phyloP scores from a whole-genome alignment of 495 filamentous ascomycete species.

The Aspergillus steynii region DNA sequence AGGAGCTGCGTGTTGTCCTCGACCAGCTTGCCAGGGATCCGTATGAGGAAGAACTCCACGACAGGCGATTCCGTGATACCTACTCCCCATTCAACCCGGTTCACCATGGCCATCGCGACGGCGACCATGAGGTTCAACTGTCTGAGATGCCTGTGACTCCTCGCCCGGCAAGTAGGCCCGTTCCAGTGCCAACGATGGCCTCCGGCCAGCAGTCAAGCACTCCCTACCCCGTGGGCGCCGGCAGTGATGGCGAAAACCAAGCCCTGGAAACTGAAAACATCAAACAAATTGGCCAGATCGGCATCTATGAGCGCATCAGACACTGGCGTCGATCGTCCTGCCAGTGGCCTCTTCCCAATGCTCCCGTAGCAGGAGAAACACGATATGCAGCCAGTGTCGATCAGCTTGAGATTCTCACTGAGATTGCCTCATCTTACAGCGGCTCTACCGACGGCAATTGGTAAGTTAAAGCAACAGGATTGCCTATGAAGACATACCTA shows the following conservation, averaged over 20 bases:
- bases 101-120: background rate
- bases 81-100: conserved; percentile 6
- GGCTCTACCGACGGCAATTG: background rate
- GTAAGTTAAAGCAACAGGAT: background rate
- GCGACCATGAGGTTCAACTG: background rate
- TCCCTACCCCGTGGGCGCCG: background rate
- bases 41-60: conserved; percentile 1
- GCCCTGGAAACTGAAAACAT: background rate
- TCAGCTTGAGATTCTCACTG: background rate
- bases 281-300: background rate
- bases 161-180: background rate
- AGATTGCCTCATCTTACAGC: background rate
- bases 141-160: background rate
- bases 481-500: background rate
- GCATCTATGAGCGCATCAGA: background rate
- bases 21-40: background rate
- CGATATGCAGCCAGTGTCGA: background rate
- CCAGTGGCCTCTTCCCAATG: background rate
- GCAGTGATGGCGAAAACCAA: background rate
- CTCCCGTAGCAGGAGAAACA: background rate
- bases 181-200: background rate
- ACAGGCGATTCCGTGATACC: conserved; percentile 1
- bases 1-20: background rate
- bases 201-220: background rate
- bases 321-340: background rate